Evolutionary conservation across 305 asterid species (phyloP).

Genomic region (Fraxinus ornus): DNA sequence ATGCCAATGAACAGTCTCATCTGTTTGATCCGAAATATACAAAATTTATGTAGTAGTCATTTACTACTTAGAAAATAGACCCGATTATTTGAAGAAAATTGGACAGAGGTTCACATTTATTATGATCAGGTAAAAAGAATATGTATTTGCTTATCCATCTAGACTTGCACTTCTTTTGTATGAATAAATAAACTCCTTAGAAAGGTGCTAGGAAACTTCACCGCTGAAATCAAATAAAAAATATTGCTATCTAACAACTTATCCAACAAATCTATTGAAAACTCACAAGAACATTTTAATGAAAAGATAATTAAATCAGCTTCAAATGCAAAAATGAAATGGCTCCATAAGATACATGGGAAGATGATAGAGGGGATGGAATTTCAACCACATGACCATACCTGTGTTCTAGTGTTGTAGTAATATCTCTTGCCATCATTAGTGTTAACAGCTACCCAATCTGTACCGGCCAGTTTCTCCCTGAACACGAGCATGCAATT

Average conservation of each 20-base stretch:
- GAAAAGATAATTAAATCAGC: neutral
- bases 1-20: neutral
- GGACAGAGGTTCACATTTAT: neutral
- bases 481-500: slow-evolving; percentile 41
- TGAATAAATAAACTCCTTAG: neutral
- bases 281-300: neutral
- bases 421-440: slow-evolving; percentile 88
- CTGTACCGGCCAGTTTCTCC: slow-evolving; percentile 85
- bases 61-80: neutral
- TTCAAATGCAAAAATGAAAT: neutral
- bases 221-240: neutral
- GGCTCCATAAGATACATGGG: neutral
- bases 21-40: neutral
- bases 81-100: neutral
- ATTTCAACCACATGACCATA: slow-evolving; percentile 27
- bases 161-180: neutral
- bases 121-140: neutral
- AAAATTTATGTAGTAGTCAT: neutral
- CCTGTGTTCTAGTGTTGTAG: slow-evolving; percentile 80
- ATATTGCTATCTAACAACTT: neutral
- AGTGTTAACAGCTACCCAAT: slow-evolving; percentile 85
- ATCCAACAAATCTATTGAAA: neutral
- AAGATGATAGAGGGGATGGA: neutral
- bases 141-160: neutral
- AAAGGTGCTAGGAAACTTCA: neutral